Percentiles rank a stretch among this genome's conserved stretches.
Evolutionary conservation across 306 rosid genomes (phyloP).

Genomic region (Astragalus membranaceus): DNA sequence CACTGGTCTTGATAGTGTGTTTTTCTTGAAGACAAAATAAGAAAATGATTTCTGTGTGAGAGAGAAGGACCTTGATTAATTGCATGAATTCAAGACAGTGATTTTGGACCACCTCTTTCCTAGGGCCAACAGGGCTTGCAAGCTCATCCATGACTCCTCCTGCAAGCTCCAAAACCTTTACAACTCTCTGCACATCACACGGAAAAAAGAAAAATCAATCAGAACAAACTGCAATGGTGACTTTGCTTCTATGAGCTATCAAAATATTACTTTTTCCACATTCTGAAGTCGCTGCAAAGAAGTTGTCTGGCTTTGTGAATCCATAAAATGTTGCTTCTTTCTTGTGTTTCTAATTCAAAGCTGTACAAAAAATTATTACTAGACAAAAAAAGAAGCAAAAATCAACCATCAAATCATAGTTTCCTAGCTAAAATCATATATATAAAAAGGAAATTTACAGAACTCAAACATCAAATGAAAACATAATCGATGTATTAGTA

Average conservation of each 20-base stretch:
- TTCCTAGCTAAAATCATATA: neutral
- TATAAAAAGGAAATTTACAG: neutral
- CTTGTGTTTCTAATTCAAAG: constrained; percentile 3
- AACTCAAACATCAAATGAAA: neutral
- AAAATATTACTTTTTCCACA: constrained; percentile 29
- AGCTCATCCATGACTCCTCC: constrained; percentile 92
- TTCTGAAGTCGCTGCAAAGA: constrained; percentile 48
- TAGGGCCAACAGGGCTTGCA: constrained; percentile 68
- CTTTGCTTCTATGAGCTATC: neutral
- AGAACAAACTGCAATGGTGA: neutral
- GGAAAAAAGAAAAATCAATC: neutral
- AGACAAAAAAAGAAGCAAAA: neutral
- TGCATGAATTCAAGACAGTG: constrained; percentile 88
- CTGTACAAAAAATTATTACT: neutral
- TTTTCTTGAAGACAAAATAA: neutral
- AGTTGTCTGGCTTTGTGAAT: constrained; percentile 76
- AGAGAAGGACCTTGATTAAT: constrained; percentile 61
- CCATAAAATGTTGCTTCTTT: constrained; percentile 39
- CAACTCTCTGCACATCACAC: constrained; percentile 42
- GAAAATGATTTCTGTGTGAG: too few species aligned
- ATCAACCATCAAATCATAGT: neutral
- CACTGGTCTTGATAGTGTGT: neutral
- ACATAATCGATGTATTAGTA: too few species aligned
- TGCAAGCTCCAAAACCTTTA: constrained; percentile 82
- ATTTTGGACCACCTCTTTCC: constrained; percentile 63